Conservation (phyloP, 1,284 basidiomycete species). For the Puccinia brachypodii region DNA sequence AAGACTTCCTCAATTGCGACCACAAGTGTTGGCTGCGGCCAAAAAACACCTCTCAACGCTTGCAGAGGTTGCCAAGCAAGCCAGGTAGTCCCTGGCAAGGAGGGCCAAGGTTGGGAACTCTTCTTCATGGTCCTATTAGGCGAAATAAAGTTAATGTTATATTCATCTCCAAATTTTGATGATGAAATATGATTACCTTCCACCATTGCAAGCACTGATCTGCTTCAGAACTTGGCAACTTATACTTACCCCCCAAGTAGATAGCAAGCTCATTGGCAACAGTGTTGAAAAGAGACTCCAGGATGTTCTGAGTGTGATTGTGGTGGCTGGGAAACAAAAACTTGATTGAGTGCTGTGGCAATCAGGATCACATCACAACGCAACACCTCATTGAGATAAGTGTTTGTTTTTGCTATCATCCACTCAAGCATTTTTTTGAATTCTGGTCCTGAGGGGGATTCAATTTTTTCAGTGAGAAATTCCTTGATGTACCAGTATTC, state of each 20-base stretch:
- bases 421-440: background rate
- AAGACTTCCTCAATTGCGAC: background rate
- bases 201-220: background rate
- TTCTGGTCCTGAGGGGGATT: background rate
- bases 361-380: background rate
- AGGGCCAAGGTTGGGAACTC: background rate
- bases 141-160: background rate
- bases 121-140: background rate
- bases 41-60: constrained; percentile 1
- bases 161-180: background rate
- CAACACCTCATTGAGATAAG: background rate
- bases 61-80: background rate
- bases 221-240: background rate
- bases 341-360: background rate
- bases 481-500: background rate
- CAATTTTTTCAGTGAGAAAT: background rate
- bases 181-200: background rate
- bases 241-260: background rate
- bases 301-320: too few relatives aligned
- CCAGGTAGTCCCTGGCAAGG: background rate
- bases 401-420: background rate
- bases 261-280: background rate
- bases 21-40: background rate
- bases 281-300: too few relatives aligned
- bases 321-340: too few relatives aligned